Conservation (phyloP, 352 stramenopile genomes). For the Detonula confervacea region DNA sequence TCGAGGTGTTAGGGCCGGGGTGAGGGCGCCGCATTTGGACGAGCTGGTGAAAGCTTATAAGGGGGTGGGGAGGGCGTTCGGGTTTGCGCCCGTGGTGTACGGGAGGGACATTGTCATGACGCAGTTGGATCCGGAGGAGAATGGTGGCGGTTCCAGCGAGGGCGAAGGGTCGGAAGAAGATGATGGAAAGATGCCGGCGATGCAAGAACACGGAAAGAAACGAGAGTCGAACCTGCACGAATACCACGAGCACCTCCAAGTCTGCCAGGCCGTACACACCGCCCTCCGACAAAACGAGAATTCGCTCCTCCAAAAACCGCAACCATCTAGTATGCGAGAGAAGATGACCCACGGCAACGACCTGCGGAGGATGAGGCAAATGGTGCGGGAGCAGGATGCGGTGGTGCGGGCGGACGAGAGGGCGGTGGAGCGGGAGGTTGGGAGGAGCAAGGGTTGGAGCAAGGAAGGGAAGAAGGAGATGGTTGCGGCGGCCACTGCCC, state of each 20-base stretch:
- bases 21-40: slow-evolving; percentile 53
- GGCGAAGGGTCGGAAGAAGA: slow-evolving; percentile 17
- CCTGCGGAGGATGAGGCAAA: slow-evolving; percentile 15
- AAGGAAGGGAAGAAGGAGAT: too few relatives aligned
- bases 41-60: slow-evolving; percentile 66
- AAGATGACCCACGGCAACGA: slow-evolving; percentile 35
- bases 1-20: slow-evolving; percentile 24
- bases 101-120: slow-evolving; percentile 64
- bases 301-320: background rate
- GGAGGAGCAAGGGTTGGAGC: too few relatives aligned
- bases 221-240: slow-evolving; percentile 17
- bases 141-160: slow-evolving; percentile 9
- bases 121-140: slow-evolving; percentile 48
- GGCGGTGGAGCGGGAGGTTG: slow-evolving; percentile 3
- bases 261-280: slow-evolving; percentile 15
- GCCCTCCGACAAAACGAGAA: slow-evolving; percentile 23
- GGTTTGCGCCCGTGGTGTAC: slow-evolving; percentile 59
- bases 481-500: slow-evolving; percentile 13
- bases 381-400: slow-evolving; percentile 43
- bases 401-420: slow-evolving; percentile 46
- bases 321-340: slow-evolving; percentile 6
- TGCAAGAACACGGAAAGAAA: slow-evolving; percentile 1
- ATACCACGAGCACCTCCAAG: slow-evolving; percentile 39
- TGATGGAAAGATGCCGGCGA: slow-evolving; percentile 16
- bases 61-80: slow-evolving; percentile 55